Evolutionary conservation across 352 stramenopile genomes (phyloP).

Genomic region (Phytophthora ramorum): DNA sequence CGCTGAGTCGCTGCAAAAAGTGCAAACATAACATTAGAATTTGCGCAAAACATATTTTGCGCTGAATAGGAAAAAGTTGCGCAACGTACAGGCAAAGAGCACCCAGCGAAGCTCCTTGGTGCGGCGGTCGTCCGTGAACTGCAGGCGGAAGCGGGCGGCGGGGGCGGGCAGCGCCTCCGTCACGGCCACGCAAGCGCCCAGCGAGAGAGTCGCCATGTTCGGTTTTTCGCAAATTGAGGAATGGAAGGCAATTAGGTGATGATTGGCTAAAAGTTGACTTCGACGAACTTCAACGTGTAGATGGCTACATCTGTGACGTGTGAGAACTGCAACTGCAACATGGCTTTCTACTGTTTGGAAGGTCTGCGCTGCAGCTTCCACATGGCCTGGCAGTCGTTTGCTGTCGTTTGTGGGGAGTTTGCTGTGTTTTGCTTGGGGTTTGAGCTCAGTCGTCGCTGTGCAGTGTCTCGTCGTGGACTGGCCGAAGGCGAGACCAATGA

Average conservation of each 20-base stretch:
- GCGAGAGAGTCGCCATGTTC: constrained; percentile 3
- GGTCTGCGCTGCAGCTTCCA: constrained; percentile 52
- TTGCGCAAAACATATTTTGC: background rate
- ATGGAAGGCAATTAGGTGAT: background rate
- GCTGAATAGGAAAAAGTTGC: background rate
- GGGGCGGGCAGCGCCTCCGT: constrained; percentile 51
- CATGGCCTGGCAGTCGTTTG: constrained; percentile 40
- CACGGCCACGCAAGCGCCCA: constrained; percentile 41
- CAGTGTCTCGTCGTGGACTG: constrained; percentile 18
- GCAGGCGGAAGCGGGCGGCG: constrained; percentile 66
- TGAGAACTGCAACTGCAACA: background rate
- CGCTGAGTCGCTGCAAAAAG: constrained; percentile 47
- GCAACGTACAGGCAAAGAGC: constrained; percentile 67
- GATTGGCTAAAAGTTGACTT: constrained; percentile 5
- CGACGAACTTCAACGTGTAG: constrained; percentile 21
- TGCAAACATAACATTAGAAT: background rate
- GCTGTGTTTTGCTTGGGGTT: constrained; percentile 11
- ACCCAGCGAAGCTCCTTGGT: constrained; percentile 86
- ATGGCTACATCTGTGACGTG: background rate
- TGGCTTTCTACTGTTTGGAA: constrained; percentile 25
- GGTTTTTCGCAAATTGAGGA: constrained; percentile 1
- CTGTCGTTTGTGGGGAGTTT: constrained; percentile 8
- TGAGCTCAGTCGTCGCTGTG: constrained; percentile 15
- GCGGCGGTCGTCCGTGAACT: constrained; percentile 71
- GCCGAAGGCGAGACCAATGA: background rate